A percentile compares a stretch with the other conserved stretches of the same genome.
Evolutionary conservation across 768 basidiomycete genomes (phyloP).

Genomic region (Suillus paluster): DNA sequence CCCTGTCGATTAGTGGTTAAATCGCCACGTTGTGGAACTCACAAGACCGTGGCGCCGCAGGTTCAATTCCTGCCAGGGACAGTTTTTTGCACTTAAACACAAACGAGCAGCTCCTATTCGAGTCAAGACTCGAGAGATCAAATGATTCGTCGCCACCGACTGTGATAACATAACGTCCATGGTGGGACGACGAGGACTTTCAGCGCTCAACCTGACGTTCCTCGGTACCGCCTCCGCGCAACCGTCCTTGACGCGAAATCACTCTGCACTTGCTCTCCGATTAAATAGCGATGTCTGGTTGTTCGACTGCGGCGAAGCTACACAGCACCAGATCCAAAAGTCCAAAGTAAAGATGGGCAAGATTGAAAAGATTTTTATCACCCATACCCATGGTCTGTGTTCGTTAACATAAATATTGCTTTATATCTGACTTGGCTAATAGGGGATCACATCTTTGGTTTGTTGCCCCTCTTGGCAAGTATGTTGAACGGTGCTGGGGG

Average conservation of each 20-base stretch:
- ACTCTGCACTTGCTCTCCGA: conserved; percentile 72
- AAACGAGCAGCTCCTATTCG: no score
- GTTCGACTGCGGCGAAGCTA: conserved; percentile 87
- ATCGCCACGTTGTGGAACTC: conserved; percentile 45
- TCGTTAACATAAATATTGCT: neutral
- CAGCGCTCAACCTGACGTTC: conserved; percentile 65
- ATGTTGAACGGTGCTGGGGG: conserved; percentile 79
- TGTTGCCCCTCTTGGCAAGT: conserved; percentile 69
- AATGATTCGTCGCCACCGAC: neutral
- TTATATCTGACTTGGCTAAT: conserved; percentile 1
- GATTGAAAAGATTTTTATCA: conserved; percentile 84
- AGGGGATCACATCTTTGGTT: conserved; percentile 86
- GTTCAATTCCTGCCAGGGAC: conserved; percentile 45
- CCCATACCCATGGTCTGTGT: conserved; percentile 79
- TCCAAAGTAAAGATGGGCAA: conserved; percentile 77
- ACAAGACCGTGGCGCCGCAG: conserved; percentile 42
- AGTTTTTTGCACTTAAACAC: conserved; percentile 21
- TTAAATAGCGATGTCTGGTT: conserved; percentile 77
- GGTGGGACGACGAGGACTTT: conserved; percentile 23
- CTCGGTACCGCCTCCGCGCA: conserved; percentile 83
- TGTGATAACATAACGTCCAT: conserved; percentile 1
- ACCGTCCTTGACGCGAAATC: conserved; percentile 78
- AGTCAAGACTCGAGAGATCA: neutral
- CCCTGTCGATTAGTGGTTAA: conserved; percentile 50
- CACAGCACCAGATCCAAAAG: conserved; percentile 77